These are phyloP conservation scores for Bocquillonia castaneifolia DNA, from an alignment of 441 rosid species.

Conservation along the genomic window DNA sequence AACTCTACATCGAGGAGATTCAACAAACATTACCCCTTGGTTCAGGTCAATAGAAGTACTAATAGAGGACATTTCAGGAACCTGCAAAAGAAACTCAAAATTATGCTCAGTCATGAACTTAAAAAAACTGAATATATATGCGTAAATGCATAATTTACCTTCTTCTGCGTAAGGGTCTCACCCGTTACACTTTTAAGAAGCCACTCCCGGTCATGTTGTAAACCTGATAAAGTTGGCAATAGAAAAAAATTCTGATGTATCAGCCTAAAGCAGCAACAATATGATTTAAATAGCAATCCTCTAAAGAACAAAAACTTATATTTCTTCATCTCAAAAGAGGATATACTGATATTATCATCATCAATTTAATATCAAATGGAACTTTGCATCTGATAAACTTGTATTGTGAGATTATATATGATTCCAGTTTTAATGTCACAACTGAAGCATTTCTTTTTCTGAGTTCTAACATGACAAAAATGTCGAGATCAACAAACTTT, in stretches of 20 bases:
- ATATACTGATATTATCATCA: not conserved
- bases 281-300: not conserved
- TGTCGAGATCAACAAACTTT: not conserved
- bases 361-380: not conserved
- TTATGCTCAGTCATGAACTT: conserved; percentile 5
- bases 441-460: not conserved
- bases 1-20: conserved; percentile 55
- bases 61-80: conserved; percentile 79
- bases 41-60: conserved; percentile 61
- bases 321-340: not conserved
- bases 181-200: conserved; percentile 66
- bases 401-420: not conserved
- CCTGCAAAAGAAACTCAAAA: conserved; percentile 41
- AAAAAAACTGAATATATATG: conserved; percentile 1
- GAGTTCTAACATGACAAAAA: not conserved
- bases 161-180: conserved; percentile 80
- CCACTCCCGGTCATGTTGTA: conserved; percentile 89
- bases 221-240: conserved; percentile 44
- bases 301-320: not conserved
- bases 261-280: not conserved
- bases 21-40: conserved; percentile 48
- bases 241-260: conserved; percentile 3
- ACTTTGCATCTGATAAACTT: not conserved
- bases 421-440: not conserved
- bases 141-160: conserved; percentile 33